Evolutionary conservation across 371 early-diverging fungal genomes (phyloP), one percentile per base, ranked within the genome.

Genomic region (Mucor irregularis): DNA sequence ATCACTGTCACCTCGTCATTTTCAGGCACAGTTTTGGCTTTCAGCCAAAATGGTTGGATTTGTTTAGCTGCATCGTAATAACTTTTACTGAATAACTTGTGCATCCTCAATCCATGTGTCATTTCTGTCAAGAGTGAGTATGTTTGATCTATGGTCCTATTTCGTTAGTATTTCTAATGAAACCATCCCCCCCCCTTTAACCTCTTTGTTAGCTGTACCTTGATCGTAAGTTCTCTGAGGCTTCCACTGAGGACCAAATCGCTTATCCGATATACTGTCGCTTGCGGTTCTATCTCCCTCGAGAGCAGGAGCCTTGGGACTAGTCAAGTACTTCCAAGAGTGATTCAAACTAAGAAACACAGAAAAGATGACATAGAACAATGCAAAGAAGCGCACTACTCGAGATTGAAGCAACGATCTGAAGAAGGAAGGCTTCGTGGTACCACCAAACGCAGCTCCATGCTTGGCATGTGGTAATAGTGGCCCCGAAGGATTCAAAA

Each of bases 71-170:
- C 62, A 17, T 65, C 66, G 37, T 71, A 73, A 17, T 66, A 56
- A n/a, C 74, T 62, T 26, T 71, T 73, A 17, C 72, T 65, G 47
- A 79, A 74, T 13, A 76, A 37, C 49, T 79, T 79, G 49, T 71
- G 69, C 68, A 79, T 73, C 47, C 69, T 71, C 16, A 76, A 38
- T 22, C 67, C 70, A 39, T 73, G 70, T n/a, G 76, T 66, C 72
- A 79, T 71, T 42, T 61, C 34, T 44, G 66, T 64, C 49, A 79
- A 13, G 16, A 66, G 49, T 0, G 78, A 78, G 56, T 73, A 73
- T 0, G 62, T 14, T 19, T 61, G 37, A 44, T 73, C 77, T 73
- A 61, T 24, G 19, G 2, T 28, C 25, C 26, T 13, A 37, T 6
- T 21, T 53, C 9, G 13, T 1, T 53, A 8, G 9, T 28, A 17